A percentile compares a stretch with the other conserved stretches of the same genome.
These are phyloP conservation scores for Pseudozyma sp. DNA, from an alignment of 1,284 basidiomycete genomes.

Conservation along the genomic window DNA sequence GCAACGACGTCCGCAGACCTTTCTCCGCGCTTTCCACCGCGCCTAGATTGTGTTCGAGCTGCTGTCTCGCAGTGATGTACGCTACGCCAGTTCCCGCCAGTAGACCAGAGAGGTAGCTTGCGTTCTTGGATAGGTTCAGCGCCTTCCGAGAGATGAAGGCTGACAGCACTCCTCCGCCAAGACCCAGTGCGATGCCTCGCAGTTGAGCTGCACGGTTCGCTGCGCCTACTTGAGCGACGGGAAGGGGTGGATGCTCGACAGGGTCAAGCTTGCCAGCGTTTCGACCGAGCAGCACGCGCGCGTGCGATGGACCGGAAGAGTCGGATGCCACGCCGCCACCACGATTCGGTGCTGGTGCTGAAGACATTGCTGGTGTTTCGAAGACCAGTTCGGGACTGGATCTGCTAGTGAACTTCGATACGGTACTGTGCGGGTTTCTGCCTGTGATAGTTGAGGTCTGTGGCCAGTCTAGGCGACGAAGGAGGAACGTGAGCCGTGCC, in stretches of 20 bases:
- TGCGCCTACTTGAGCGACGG: conserved; percentile 34
- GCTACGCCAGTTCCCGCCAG: conserved; percentile 51
- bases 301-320: conserved; percentile 4
- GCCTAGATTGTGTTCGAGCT: conserved; percentile 40
- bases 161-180: conserved; percentile 39
- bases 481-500: background rate
- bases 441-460: too few relatives aligned
- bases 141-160: conserved; percentile 42
- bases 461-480: too few relatives aligned
- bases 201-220: conserved; percentile 47
- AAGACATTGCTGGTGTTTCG: background rate
- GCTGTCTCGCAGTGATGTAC: conserved; percentile 42
- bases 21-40: conserved; percentile 35
- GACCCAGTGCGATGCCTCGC: conserved; percentile 36
- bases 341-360: conserved; percentile 29
- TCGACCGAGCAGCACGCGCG: conserved; percentile 23
- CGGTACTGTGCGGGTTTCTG: too few relatives aligned
- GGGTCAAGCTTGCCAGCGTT: conserved; percentile 42
- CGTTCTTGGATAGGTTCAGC: conserved; percentile 39
- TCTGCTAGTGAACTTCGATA: too few relatives aligned
- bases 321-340: conserved; percentile 26
- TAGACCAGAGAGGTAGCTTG: conserved; percentile 39
- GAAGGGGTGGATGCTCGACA: conserved; percentile 34
- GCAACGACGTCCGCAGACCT: conserved; percentile 16
- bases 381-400: background rate